Conservation (phyloP, 139 green algal genomes). For the Closterium sp. region DNA sequence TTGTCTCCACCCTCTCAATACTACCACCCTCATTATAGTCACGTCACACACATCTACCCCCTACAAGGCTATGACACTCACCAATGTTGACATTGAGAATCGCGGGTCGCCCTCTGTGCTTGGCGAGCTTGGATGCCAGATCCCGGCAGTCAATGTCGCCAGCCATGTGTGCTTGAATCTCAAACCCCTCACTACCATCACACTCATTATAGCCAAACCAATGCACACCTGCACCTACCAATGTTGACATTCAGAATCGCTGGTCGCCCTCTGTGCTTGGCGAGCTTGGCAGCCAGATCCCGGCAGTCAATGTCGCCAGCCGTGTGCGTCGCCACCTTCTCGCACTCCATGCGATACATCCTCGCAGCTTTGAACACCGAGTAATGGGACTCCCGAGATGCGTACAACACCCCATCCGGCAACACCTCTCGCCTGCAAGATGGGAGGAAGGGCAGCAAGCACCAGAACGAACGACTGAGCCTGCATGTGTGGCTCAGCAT, state of each 20-base stretch:
- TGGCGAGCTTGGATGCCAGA: constrained; percentile 60
- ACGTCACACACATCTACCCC: neutral
- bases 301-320: constrained; percentile 94
- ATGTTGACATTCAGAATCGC: constrained; percentile 99
- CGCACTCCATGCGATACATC: constrained; percentile 88
- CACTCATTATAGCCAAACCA: neutral
- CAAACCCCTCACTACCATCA: neutral
- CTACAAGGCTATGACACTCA: no score
- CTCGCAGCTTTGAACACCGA: constrained; percentile 91
- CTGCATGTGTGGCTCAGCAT: constrained; percentile 54
- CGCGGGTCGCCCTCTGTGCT: constrained; percentile 74
- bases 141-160: constrained; percentile 92
- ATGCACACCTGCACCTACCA: constrained; percentile 41
- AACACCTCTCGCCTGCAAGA: constrained; percentile 50
- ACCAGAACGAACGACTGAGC: neutral
- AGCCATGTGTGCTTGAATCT: no score
- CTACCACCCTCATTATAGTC: no score
- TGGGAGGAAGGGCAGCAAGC: neutral
- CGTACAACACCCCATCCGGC: constrained; percentile 78
- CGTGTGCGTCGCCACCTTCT: constrained; percentile 73
- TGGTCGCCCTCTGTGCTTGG: constrained; percentile 67
- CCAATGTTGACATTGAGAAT: constrained; percentile 97
- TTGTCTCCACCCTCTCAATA: no score
- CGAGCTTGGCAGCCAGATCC: constrained; percentile 65
- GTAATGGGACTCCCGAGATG: constrained; percentile 90